These are phyloP conservation scores for Aspergillus sp. DNA, from an alignment of 2,329 filamentous ascomycete species.

Conservation along the genomic window DNA sequence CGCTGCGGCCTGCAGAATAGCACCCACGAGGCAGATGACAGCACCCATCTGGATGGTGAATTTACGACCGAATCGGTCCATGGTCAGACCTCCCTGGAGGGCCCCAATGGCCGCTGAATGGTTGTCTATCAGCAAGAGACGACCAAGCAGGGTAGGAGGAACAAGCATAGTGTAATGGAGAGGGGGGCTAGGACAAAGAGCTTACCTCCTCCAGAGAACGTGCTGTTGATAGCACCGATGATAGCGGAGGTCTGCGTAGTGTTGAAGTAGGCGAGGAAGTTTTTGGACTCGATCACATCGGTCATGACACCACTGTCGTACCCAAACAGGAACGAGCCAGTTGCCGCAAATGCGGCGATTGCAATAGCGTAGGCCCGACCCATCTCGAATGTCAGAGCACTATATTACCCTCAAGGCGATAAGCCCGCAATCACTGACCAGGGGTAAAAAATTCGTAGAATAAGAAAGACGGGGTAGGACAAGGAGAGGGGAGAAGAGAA, in stretches of 20 bases:
- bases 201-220: slow-evolving; percentile 57
- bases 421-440: not conserved
- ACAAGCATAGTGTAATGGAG: not conserved
- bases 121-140: slow-evolving; percentile 2
- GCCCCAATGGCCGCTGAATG: slow-evolving; percentile 48
- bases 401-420: not conserved
- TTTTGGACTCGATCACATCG: slow-evolving; percentile 53
- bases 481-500: not conserved
- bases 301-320: slow-evolving; percentile 40
- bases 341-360: slow-evolving; percentile 42
- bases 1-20: slow-evolving; percentile 57
- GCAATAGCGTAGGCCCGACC: slow-evolving; percentile 40
- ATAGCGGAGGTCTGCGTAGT: slow-evolving; percentile 50
- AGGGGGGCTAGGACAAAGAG: too few relatives aligned
- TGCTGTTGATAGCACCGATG: slow-evolving; percentile 62
- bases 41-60: slow-evolving; percentile 60
- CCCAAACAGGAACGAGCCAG: slow-evolving; percentile 37
- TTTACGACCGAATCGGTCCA: slow-evolving; percentile 60
- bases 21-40: slow-evolving; percentile 56
- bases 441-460: not conserved
- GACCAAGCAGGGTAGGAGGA: too few relatives aligned
- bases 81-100: slow-evolving; percentile 55
- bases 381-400: slow-evolving; percentile 24
- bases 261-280: slow-evolving; percentile 59
- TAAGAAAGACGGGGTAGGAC: not conserved